Conservation (phyloP, 2,329 filamentous ascomycete species). For the Paecilomyces formosus region DNA sequence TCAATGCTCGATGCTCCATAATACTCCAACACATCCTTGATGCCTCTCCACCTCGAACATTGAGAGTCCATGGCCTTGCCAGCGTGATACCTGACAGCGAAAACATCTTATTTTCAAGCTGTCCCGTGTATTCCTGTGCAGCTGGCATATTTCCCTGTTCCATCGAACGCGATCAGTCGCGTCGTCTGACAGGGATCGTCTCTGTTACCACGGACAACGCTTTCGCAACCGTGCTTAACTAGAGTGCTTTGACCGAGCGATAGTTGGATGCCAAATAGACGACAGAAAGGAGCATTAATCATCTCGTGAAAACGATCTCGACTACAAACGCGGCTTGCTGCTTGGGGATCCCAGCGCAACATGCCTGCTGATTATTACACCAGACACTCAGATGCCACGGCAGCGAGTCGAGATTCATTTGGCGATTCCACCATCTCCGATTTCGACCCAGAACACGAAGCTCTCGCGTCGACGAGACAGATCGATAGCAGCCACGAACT, state of each 20-base stretch:
- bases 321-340: neutral
- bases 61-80: neutral
- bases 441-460: constrained; percentile 38
- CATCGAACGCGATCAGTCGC: neutral
- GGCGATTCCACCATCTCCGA: constrained; percentile 19
- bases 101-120: neutral
- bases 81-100: neutral
- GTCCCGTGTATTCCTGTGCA: neutral
- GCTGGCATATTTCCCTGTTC: neutral
- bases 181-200: neutral
- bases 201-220: neutral
- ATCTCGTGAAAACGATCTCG: neutral
- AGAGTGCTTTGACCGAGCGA: neutral
- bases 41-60: neutral
- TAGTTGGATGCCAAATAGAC: neutral
- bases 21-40: neutral
- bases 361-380: constrained; percentile 8
- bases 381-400: constrained; percentile 17
- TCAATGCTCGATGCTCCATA: neutral
- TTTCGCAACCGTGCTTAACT: neutral
- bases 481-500: constrained; percentile 21
- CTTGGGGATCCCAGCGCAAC: neutral
- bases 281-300: neutral
- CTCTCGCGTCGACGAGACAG: constrained; percentile 31
- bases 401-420: constrained; percentile 9